Evolutionary conservation across 2,329 filamentous ascomycete genomes (phyloP).

Genomic region (Scedosporium boydii): DNA sequence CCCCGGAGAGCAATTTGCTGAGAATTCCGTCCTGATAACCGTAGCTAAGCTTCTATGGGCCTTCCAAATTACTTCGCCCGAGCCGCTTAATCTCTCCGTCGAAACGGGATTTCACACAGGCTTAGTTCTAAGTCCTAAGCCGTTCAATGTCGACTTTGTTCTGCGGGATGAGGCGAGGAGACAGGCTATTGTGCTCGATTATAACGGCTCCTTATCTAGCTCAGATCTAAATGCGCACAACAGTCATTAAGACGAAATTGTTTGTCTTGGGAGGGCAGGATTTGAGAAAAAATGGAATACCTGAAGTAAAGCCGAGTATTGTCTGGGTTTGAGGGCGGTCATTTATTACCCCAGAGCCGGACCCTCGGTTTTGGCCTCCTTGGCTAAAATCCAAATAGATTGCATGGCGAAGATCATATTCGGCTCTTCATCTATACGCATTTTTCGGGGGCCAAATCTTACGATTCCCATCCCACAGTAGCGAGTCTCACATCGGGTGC

Average conservation of each 20-base stretch:
- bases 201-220: neutral
- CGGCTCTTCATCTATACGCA: neutral
- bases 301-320: too few species aligned
- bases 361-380: neutral
- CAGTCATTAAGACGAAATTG: neutral
- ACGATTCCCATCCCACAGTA: neutral
- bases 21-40: slow-evolving; percentile 29
- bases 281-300: too few species aligned
- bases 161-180: slow-evolving; percentile 12
- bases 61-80: slow-evolving; percentile 24
- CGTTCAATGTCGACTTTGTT: slow-evolving; percentile 12
- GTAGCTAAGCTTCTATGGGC: slow-evolving; percentile 38
- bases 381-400: neutral
- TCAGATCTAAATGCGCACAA: neutral
- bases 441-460: neutral
- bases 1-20: slow-evolving; percentile 37
- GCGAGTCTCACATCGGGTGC: neutral
- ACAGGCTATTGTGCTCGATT: neutral
- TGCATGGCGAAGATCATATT: neutral
- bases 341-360: neutral
- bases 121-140: slow-evolving; percentile 8
- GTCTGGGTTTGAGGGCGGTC: neutral
- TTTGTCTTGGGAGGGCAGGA: neutral
- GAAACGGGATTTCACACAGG: slow-evolving; percentile 16
- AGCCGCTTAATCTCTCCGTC: slow-evolving; percentile 15